Conservation (phyloP, 192 early-diverging fungal genomes). For the Backusella tarrabulga region DNA sequence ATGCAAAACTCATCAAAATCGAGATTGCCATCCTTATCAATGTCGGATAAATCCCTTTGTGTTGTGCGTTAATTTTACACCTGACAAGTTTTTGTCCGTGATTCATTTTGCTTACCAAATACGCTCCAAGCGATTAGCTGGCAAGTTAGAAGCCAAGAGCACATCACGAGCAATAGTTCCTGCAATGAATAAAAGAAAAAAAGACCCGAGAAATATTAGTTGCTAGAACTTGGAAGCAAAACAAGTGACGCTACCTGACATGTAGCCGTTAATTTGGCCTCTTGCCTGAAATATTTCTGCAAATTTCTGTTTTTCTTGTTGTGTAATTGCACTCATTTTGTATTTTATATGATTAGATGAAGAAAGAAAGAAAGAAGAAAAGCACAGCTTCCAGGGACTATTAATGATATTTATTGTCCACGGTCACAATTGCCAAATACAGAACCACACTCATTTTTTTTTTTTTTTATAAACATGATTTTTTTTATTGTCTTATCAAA, state of each 20-base stretch:
- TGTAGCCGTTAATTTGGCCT: conserved; percentile 49
- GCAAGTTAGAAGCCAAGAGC: conserved; percentile 40
- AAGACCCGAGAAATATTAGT: conserved; percentile 2
- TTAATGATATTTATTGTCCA: neutral
- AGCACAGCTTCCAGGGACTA: neutral
- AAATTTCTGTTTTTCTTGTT: conserved; percentile 50
- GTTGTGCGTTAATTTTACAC: too few species aligned
- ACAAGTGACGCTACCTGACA: conserved; percentile 38
- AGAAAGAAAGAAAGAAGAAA: neutral
- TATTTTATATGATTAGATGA: neutral
- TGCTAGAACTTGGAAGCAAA: neutral
- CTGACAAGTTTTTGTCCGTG: too few species aligned
- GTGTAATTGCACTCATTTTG: conserved; percentile 29
- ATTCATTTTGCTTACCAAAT: conserved; percentile 35
- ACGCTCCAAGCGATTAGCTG: conserved; percentile 36
- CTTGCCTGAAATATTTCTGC: conserved; percentile 53
- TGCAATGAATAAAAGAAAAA: conserved; percentile 7
- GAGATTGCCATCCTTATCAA: conserved; percentile 78
- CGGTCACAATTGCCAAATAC: neutral
- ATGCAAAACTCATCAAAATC: conserved; percentile 85
- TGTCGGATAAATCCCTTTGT: conserved; percentile 72
- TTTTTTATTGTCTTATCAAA: neutral
- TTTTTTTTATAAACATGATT: neutral
- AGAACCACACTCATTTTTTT: neutral
- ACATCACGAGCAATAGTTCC: conserved; percentile 38